phyloP scores from a whole-genome alignment of 2,329 filamentous ascomycete species.

The Dothidotthia symphoricarpi region DNA sequence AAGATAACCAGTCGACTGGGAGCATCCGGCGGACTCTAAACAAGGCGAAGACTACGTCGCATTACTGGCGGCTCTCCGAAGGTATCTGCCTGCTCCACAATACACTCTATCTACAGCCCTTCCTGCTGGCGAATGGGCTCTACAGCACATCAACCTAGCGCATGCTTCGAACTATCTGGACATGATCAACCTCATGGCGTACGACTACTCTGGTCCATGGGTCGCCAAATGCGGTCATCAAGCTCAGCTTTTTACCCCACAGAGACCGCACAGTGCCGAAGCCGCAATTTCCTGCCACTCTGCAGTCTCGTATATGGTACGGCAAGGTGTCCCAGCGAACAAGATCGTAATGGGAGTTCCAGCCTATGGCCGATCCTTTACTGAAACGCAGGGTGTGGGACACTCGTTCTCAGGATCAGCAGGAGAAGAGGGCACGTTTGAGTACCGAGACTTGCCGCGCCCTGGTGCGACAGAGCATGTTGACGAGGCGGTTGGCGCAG shows the following conservation, averaged over 20 bases:
- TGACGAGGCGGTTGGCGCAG: conserved; percentile 66
- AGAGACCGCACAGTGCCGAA: conserved; percentile 54
- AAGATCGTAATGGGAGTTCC: conserved; percentile 77
- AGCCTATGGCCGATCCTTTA: conserved; percentile 72
- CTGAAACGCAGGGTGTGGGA: conserved; percentile 63
- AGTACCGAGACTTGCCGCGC: conserved; percentile 68
- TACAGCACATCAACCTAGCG: conserved; percentile 67
- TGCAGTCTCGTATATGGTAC: conserved; percentile 64
- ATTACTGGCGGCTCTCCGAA: conserved; percentile 65
- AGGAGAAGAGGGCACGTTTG: conserved; percentile 68
- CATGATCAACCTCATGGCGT: conserved; percentile 75
- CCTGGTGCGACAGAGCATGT: conserved; percentile 63
- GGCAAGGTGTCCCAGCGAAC: conserved; percentile 63
- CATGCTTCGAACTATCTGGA: conserved; percentile 66
- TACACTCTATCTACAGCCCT: conserved; percentile 72
- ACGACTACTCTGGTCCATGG: conserved; percentile 76
- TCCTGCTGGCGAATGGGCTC: conserved; percentile 63
- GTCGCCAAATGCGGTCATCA: conserved; percentile 68
- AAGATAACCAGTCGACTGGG: conserved; percentile 68
- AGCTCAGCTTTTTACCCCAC: conserved; percentile 67
- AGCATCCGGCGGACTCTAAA: conserved; percentile 65
- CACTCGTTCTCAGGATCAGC: conserved; percentile 55
- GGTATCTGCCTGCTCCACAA: conserved; percentile 64
- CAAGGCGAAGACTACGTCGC: conserved; percentile 70
- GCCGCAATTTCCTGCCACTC: conserved; percentile 61